Base-by-base conservation (phyloP, 2,329 filamentous ascomycete genomes). In the Talaromyces funiculosus region DNA sequence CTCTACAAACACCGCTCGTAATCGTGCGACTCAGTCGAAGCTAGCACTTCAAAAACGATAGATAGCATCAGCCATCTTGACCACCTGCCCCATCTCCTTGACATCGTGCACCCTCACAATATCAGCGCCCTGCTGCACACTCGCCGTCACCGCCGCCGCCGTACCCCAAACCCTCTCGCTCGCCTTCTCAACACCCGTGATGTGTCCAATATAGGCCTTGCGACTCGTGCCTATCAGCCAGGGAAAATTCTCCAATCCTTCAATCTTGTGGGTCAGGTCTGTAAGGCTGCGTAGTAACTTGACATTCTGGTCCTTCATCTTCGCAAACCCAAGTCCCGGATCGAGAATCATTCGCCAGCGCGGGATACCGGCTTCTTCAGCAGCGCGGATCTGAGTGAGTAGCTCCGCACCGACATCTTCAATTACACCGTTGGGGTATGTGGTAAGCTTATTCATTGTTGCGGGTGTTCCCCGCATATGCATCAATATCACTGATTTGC, bases 341-440 rank as follows among this genome's bases (percentile, higher is more conserved):
- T 99, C 94, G 1, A 97, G 84, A 35, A 97, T 86, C 65, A 99
- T 95, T 65, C 93, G 89, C 94, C 94, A 99, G 53, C 92, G 87
- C 3, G 90, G 83, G 45, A 99, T 84, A 0, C 94, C 94, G 0
- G 91, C 92, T 14, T 79, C 82, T 73, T 95, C 77, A n/a, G 94
- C 94, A 1, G 85, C 90, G 0, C 78, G 78, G 4, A 97, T 83
- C 16, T 92, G 88, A 8, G 77, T 80, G 2, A 82, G 77, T 4
- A 97, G 83, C 75, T 96, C 92, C 1, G 71, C 67, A 5, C 82
- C 84, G 3, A 96, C 81, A 9, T 83, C 85, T 0, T 80, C 71
- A 20, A 93, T 77, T 24, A 96, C 74, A 2, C 87, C 89, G 14
- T 82, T 76, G 0, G 87, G 85, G 71, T 96, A 96, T 53, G 83